Conservation (phyloP, 2,329 filamentous ascomycete species). For the Byssochlamys sp. region DNA sequence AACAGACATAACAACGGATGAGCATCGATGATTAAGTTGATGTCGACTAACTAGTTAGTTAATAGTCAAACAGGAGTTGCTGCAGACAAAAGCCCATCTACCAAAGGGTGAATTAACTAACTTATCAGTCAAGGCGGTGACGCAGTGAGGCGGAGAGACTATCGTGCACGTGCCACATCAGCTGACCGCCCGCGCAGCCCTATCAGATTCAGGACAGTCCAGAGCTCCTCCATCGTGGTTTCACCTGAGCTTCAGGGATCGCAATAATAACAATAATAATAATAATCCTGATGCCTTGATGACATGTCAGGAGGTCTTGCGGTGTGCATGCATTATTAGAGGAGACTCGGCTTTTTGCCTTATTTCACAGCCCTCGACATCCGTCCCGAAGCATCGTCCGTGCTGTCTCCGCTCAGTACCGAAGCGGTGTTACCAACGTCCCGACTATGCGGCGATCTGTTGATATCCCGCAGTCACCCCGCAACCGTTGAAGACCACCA, state of each 20-base stretch:
- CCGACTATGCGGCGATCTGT: not conserved
- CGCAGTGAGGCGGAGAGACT: conserved; percentile 14
- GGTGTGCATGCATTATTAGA: not conserved
- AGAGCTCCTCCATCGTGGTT: not conserved
- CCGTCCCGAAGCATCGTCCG: not conserved
- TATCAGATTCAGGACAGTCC: not conserved
- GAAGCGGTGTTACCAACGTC: not conserved
- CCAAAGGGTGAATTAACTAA: not conserved
- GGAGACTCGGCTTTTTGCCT: not conserved
- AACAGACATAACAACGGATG: conserved; percentile 14
- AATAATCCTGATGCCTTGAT: not conserved
- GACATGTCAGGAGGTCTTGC: not conserved
- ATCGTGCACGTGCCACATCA: not conserved
- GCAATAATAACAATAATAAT: not conserved
- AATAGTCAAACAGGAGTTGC: not conserved
- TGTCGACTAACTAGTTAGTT: too few relatives aligned
- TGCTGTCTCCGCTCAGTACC: not conserved
- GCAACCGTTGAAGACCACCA: not conserved
- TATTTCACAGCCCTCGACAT: not conserved
- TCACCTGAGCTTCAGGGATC: not conserved
- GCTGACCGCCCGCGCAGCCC: not conserved
- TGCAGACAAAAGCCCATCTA: conserved; percentile 6
- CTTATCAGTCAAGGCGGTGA: conserved; percentile 13
- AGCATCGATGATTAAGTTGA: conserved; percentile 3
- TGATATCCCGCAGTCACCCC: not conserved